Percentiles rank a stretch among this genome's conserved stretches.
Conservation (phyloP, 73 alveolate species). For the Paramecium sonneborni region DNA sequence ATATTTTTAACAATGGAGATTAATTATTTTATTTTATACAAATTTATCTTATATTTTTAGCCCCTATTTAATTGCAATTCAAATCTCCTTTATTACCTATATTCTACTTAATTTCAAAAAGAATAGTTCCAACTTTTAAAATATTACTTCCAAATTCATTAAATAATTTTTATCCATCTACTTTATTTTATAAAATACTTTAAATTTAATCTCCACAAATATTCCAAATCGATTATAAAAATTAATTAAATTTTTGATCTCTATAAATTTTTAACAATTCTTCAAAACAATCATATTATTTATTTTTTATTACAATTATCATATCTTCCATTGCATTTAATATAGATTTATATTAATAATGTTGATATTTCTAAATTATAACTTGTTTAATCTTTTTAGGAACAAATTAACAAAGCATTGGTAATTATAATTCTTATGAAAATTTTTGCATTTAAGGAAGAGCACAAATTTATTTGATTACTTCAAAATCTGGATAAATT, state of each 20-base stretch:
- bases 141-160: not conserved
- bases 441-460: not conserved
- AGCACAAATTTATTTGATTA: not conserved
- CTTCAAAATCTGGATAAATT: not conserved
- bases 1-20: not conserved
- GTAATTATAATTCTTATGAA: not conserved
- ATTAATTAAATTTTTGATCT: not conserved
- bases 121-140: not conserved
- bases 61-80: not conserved
- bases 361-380: not conserved
- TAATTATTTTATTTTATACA: not conserved
- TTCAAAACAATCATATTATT: not conserved
- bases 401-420: not conserved
- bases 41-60: not conserved
- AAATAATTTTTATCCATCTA: not conserved
- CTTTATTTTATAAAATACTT: not conserved
- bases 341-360: not conserved
- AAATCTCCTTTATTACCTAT: not conserved
- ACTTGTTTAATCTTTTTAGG: not conserved
- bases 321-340: not conserved
- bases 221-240: not conserved
- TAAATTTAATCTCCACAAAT: not conserved
- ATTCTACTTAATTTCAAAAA: not conserved
- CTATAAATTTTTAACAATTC: not conserved
- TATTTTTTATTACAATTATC: not conserved